Conservation (phyloP, 805 yeast genomes). For the Metschnikowia shivogae region DNA sequence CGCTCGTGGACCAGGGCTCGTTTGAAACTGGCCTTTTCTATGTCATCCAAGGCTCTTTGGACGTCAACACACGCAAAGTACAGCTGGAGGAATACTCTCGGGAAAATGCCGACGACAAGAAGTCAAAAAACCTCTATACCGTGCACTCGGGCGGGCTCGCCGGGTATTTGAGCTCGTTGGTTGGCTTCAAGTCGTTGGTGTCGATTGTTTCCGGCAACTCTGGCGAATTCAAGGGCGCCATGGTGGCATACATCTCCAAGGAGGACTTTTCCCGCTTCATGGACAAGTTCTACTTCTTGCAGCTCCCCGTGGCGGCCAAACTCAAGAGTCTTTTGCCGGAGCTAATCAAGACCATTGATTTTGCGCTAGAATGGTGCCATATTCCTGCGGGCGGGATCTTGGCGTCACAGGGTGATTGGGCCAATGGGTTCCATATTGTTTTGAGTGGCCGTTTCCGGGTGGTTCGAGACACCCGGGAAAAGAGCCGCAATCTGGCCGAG, state of each 20-base stretch:
- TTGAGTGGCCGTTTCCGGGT: conserved; percentile 85
- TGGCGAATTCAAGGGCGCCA: conserved; percentile 37
- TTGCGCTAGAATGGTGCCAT: conserved; percentile 94
- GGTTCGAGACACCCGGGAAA: conserved; percentile 27
- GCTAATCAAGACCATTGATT: conserved; percentile 71
- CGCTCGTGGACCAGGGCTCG: conserved; percentile 60
- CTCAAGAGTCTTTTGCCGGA: conserved; percentile 64
- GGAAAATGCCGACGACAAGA: background rate
- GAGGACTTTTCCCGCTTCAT: conserved; percentile 58
- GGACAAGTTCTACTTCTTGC: conserved; percentile 73
- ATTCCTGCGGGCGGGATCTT: conserved; percentile 79
- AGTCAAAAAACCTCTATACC: conserved; percentile 44
- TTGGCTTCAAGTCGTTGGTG: conserved; percentile 77
- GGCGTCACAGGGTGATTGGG: conserved; percentile 77
- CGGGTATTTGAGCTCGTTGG: conserved; percentile 77
- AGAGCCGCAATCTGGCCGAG: conserved; percentile 4
- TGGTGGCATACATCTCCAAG: conserved; percentile 63
- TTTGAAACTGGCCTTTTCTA: conserved; percentile 73
- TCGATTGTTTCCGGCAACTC: conserved; percentile 34
- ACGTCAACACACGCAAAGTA: conserved; percentile 35
- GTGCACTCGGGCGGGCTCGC: conserved; percentile 78
- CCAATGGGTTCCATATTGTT: conserved; percentile 88
- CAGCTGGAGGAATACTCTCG: conserved; percentile 1
- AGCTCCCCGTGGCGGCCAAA: conserved; percentile 71
- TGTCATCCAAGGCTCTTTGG: conserved; percentile 73